Percentiles rank a stretch among this genome's conserved stretches.
phyloP scores from a whole-genome alignment of 2,329 filamentous ascomycete species.

The Exophiala sp. region DNA sequence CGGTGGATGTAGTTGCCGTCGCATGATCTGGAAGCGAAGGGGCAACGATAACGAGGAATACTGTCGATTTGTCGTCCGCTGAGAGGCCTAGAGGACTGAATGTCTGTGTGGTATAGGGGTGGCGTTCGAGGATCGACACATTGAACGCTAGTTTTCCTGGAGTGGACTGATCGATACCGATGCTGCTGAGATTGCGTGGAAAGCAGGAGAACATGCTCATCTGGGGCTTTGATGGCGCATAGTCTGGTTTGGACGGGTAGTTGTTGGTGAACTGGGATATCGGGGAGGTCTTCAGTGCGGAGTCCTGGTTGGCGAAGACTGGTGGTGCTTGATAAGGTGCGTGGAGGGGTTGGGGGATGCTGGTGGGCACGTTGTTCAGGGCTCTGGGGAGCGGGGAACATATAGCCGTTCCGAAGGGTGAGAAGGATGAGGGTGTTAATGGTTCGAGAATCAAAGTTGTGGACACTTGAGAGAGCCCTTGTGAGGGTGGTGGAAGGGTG shows the following conservation, averaged over 20 bases:
- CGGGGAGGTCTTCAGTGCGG: slow-evolving; percentile 79
- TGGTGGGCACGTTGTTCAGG: slow-evolving; percentile 42
- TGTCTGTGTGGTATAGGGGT: slow-evolving; percentile 91
- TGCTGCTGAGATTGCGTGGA: slow-evolving; percentile 52
- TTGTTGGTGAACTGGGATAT: slow-evolving; percentile 70
- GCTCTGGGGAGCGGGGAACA: slow-evolving; percentile 63
- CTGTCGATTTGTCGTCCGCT: slow-evolving; percentile 11
- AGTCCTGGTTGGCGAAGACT: slow-evolving; percentile 75
- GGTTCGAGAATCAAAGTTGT: slow-evolving; percentile 55
- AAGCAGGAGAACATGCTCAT: slow-evolving; percentile 90
- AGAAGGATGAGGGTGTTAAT: slow-evolving; percentile 68
- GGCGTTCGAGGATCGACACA: slow-evolving; percentile 76
- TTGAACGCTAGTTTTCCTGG: slow-evolving; percentile 50
- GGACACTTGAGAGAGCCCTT: neutral
- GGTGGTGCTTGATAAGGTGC: slow-evolving; percentile 45
- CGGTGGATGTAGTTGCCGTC: slow-evolving; percentile 33
- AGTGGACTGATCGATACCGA: slow-evolving; percentile 10
- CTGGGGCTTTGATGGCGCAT: slow-evolving; percentile 52
- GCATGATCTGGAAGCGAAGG: slow-evolving; percentile 56
- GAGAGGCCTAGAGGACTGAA: slow-evolving; percentile 68
- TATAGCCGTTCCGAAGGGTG: slow-evolving; percentile 78
- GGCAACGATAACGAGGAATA: slow-evolving; percentile 84
- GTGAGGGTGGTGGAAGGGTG: slow-evolving; percentile 3
- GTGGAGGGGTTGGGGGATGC: slow-evolving; percentile 29
- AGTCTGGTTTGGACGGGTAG: slow-evolving; percentile 55